Evolutionary conservation across 164 flowering plant species (phyloP).

Genomic region (Protea cynaroides): DNA sequence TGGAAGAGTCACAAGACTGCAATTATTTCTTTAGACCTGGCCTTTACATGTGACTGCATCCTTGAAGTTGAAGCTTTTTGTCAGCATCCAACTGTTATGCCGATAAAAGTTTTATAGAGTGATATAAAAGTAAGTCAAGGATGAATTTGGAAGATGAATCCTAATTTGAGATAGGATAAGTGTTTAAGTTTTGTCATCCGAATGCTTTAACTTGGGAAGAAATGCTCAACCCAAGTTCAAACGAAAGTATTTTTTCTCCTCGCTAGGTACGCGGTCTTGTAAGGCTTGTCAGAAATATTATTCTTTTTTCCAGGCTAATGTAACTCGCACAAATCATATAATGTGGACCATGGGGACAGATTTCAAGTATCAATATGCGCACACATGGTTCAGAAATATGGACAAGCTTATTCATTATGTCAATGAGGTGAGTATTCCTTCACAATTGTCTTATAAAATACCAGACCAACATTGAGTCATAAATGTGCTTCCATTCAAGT

Average conservation of each 20-base stretch:
- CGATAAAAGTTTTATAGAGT: too few relatives aligned
- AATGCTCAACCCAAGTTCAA: neutral
- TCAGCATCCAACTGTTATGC: neutral
- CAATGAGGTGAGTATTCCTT: constrained; percentile 43
- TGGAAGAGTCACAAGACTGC: too few relatives aligned
- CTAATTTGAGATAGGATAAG: too few relatives aligned
- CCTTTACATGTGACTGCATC: too few relatives aligned
- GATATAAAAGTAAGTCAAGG: too few relatives aligned
- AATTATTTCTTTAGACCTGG: too few relatives aligned
- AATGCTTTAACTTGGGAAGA: neutral
- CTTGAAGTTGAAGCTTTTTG: neutral
- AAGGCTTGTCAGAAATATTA: neutral
- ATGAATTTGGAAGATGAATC: too few relatives aligned
- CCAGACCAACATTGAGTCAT: neutral
- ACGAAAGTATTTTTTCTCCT: neutral
- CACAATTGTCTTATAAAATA: neutral
- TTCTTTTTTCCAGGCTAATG: constrained; percentile 59
- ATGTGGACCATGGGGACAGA: constrained; percentile 99
- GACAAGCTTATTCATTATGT: constrained; percentile 97
- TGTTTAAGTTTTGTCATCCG: neutral
- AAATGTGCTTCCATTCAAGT: neutral
- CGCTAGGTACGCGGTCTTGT: neutral
- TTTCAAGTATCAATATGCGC: constrained; percentile 89
- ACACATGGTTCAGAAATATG: constrained; percentile 80
- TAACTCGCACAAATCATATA: constrained; percentile 85